Base-by-base conservation (phyloP, 805 yeast genomes). In the Sugiyamaella americana region DNA sequence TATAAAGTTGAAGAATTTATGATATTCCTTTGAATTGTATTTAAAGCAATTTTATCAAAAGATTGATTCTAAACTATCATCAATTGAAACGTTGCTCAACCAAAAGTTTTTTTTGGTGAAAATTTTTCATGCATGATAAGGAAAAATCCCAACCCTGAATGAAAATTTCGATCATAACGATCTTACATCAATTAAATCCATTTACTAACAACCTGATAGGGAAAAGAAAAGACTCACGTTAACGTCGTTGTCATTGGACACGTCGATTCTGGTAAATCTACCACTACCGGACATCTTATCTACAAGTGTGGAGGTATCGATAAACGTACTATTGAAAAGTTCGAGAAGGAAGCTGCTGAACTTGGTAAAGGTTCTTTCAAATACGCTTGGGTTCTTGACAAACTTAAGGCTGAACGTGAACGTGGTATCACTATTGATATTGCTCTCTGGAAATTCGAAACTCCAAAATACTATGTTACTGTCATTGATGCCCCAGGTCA, bases 221-320 rank as follows among this genome's bases (percentile, higher is more conserved):
- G 96, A 82, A 87, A 87, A 77, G 96, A 82, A 70, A 89, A 91
- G 84, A 69, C 79, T 76, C 98, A 91, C 86, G 86, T 91, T 80
- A 91, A 91, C 96, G 95, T 91, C 79, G 98, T 93, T 76, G 98
- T 93, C 73, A 91, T 91, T 76, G 98, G 98, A 78, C 98, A 91
- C 95, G 98, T 93, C 97, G 98, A 91, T 79, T 89, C 97, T 68
- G 91, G 91, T 78, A 85, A 86, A 80, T 91, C 97, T 59, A 89
- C 98, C 71, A 91, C 97, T 76, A 89, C 98, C 73, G 97, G 97
- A 77, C 97, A 89, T 84, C 85, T 89, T 78, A 88, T 89, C 72
- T 89, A 73, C 95, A 88, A 88, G 91, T 89, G 96, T 80, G 96
- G 97, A 85, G 96, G 69, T 65, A 87, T 87, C 67, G 96, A 88